Percentiles rank a stretch among this genome's conserved stretches.
phyloP scores from a whole-genome alignment of 306 rosid genomes.

The Vigna nakashimae region DNA sequence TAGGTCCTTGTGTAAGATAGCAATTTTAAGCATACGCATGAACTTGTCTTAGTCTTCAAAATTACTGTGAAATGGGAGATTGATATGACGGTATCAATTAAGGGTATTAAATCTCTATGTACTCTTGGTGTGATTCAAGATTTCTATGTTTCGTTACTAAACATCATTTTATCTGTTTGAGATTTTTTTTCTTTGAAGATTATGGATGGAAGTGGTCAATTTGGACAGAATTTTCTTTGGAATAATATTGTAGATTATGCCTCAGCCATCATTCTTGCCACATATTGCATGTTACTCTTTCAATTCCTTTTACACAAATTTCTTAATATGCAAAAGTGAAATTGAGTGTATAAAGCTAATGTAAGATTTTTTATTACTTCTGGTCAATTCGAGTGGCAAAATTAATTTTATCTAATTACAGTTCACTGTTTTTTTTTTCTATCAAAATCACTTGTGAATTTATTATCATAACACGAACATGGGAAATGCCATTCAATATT shows the following conservation, averaged over 20 bases:
- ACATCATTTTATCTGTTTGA: background rate
- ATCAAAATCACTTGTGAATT: no score
- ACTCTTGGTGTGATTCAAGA: background rate
- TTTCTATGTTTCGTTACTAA: background rate
- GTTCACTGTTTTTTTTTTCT: no score
- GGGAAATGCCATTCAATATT: no score
- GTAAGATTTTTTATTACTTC: no score
- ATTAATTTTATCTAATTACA: no score
- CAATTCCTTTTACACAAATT: no score
- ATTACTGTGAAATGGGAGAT: background rate
- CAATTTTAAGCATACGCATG: background rate
- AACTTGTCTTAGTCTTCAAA: background rate
- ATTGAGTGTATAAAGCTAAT: no score
- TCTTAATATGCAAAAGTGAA: no score
- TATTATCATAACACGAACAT: no score
- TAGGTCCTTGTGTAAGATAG: background rate
- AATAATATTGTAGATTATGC: background rate
- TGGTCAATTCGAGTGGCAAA: no score
- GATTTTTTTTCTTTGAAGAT: background rate
- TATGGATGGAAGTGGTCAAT: background rate
- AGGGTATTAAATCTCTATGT: background rate
- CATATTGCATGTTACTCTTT: no score
- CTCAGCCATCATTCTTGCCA: no score
- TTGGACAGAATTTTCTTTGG: background rate
- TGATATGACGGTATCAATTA: background rate